Evolutionary conservation across 208 protist species (phyloP).

Genomic region (Trypanosoma brucei): DNA sequence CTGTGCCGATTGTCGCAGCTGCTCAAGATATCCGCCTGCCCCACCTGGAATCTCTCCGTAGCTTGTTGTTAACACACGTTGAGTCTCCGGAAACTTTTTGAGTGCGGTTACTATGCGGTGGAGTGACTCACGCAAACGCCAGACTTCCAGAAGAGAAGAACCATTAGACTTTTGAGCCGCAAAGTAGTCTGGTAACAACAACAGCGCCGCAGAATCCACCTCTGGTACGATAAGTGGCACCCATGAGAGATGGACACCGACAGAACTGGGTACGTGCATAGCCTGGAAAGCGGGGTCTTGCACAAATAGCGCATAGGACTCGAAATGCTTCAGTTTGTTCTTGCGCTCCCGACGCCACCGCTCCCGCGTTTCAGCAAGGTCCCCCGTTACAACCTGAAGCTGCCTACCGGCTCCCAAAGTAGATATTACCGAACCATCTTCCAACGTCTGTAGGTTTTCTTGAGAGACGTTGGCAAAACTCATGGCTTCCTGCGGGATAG

Average conservation of each 20-base stretch:
- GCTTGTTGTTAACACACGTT: slow-evolving; percentile 44
- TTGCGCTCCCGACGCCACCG: slow-evolving; percentile 28
- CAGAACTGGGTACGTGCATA: slow-evolving; percentile 37
- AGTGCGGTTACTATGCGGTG: slow-evolving; percentile 30
- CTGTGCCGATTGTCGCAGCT: slow-evolving; percentile 29
- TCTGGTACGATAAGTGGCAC: slow-evolving; percentile 42
- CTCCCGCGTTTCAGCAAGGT: slow-evolving; percentile 24
- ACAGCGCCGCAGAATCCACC: slow-evolving; percentile 23
- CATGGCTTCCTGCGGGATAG: slow-evolving; percentile 7
- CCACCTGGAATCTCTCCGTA: slow-evolving; percentile 65
- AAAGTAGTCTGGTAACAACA: slow-evolving; percentile 42
- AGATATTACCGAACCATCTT: slow-evolving; percentile 32
- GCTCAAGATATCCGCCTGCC: slow-evolving; percentile 38
- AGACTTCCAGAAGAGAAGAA: slow-evolving; percentile 44
- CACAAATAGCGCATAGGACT: slow-evolving; percentile 46
- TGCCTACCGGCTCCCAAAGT: slow-evolving; percentile 19
- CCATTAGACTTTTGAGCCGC: slow-evolving; percentile 20
- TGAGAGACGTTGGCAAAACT: slow-evolving; percentile 21
- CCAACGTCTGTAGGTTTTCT: slow-evolving; percentile 11
- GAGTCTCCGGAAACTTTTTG: slow-evolving; percentile 31
- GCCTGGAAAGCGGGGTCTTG: slow-evolving; percentile 55
- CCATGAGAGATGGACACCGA: slow-evolving; percentile 57
- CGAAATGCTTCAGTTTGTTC: slow-evolving; percentile 53
- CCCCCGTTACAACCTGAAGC: slow-evolving; percentile 10
- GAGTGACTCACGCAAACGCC: slow-evolving; percentile 32